Evolutionary conservation across 495 filamentous ascomycete genomes (phyloP).

Genomic region (Daldinia vernicosa): DNA sequence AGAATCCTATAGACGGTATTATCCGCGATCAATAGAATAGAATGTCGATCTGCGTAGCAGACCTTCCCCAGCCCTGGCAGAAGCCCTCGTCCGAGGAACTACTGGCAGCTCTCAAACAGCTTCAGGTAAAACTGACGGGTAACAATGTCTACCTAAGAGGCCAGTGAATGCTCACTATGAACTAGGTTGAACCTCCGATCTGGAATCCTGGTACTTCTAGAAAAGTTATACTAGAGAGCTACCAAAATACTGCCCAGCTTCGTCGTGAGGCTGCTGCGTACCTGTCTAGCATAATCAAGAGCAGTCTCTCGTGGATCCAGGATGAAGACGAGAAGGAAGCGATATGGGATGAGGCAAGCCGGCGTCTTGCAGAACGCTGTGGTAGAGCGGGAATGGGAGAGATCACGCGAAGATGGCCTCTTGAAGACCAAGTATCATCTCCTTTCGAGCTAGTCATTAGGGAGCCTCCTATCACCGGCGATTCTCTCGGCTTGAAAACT

Average conservation of each 20-base stretch:
- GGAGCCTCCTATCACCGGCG: constrained; percentile 86
- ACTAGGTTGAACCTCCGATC: constrained; percentile 49
- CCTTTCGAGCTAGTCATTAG: constrained; percentile 72
- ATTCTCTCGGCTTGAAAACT: constrained; percentile 90
- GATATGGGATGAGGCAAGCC: constrained; percentile 81
- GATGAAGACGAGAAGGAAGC: constrained; percentile 74
- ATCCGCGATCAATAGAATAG: not conserved
- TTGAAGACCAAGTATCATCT: constrained; percentile 50
- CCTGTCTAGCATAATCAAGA: constrained; percentile 79
- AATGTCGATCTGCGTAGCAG: constrained; percentile 39
- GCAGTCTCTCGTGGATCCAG: constrained; percentile 75
- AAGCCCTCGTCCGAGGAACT: constrained; percentile 53
- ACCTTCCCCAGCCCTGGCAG: constrained; percentile 58
- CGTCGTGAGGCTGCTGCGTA: constrained; percentile 63
- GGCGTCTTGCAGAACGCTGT: constrained; percentile 81
- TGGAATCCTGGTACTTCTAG: constrained; percentile 49
- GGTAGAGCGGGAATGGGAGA: constrained; percentile 79
- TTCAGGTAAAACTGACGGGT: constrained; percentile 40
- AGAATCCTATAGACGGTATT: not conserved
- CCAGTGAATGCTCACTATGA: constrained; percentile 6
- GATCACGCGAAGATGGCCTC: constrained; percentile 76
- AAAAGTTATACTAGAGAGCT: constrained; percentile 46
- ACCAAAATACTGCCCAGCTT: constrained; percentile 41
- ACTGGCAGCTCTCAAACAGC: constrained; percentile 48
- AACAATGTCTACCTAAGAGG: not conserved